Base-by-base conservation (phyloP, 2,329 filamentous ascomycete species). In the Monosporascus sp. region DNA sequence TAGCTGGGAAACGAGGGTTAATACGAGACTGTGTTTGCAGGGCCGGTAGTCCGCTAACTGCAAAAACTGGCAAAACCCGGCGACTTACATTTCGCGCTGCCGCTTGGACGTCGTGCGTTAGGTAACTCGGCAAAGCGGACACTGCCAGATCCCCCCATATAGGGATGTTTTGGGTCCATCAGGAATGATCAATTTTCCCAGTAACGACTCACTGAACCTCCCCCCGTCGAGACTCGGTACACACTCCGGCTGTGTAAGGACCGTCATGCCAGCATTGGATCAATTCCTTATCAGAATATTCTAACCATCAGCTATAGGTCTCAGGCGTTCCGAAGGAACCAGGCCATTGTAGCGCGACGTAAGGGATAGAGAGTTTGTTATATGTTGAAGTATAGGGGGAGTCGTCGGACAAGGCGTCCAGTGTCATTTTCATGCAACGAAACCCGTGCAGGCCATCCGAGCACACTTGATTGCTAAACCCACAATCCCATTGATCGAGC, bases 211-310 rank as follows among this genome's bases (percentile, higher is more conserved):
- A 48, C 73, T 77, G 1, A 62, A 66, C 3, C 76, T 76, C 18
- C 68, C 76, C 76, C 18, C 68, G 62, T 39, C 77, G 66, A 3
- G 77, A 77, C 53, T 81, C 78, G 0, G 71, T 78, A 48, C 71
- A 70, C 54, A 78, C 67, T 55, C 80, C 78, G 46, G 74, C 77
- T 1, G 78, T 80, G 57, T 81, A 80, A 0, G 77, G 74, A 5
- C 71, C 75, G 56, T 80, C 77, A 56, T 73, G 80, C 77, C 77
- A 81, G 72, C 73, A 79, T 57, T 77, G 74, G 18, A 75, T 79
- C 7, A 80, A 60, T 17, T 74, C 57, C 5, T 67, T 57, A 54
- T 80, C 77, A 1, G 77, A 80, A 50, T 77, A 79, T 58, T 80
- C 74, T 50, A 81, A 80, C 69, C 72, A 77, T 3, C 78, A 78